Evolutionary conservation across 2,329 filamentous ascomycete genomes (phyloP).

Genomic region (Helotiales sp.): DNA sequence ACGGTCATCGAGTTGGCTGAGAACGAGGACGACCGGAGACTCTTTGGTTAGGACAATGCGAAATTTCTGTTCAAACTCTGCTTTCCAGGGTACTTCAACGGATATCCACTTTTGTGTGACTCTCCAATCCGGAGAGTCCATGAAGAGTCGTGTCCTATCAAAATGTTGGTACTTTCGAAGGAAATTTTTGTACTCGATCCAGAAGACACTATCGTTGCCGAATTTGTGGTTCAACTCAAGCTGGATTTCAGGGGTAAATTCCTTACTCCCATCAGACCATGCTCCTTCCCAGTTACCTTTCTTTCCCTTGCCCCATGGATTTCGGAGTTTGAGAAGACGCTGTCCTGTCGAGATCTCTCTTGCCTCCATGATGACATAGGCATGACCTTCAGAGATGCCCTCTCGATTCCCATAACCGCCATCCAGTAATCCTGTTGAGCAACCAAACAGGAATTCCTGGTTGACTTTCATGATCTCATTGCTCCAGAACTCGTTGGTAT

Average conservation of each 20-base stretch:
- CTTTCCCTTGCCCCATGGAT: slow-evolving; percentile 59
- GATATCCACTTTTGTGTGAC: slow-evolving; percentile 61
- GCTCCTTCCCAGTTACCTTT: slow-evolving; percentile 61
- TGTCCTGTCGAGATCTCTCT: slow-evolving; percentile 51
- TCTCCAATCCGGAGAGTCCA: slow-evolving; percentile 54
- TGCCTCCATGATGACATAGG: slow-evolving; percentile 62
- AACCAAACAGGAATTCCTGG: slow-evolving; percentile 77
- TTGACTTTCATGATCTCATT: slow-evolving; percentile 81
- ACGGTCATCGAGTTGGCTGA: slow-evolving; percentile 61
- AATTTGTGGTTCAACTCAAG: slow-evolving; percentile 59
- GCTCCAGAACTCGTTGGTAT: slow-evolving; percentile 81
- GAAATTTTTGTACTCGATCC: slow-evolving; percentile 63
- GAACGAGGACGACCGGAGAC: slow-evolving; percentile 57
- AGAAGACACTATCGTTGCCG: slow-evolving; percentile 62
- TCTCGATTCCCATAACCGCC: slow-evolving; percentile 60
- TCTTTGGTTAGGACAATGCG: slow-evolving; percentile 55
- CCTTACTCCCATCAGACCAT: slow-evolving; percentile 58
- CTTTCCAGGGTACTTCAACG: slow-evolving; percentile 61
- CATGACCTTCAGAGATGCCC: slow-evolving; percentile 58
- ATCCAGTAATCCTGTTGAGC: slow-evolving; percentile 62
- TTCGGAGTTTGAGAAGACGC: slow-evolving; percentile 57
- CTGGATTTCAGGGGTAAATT: slow-evolving; percentile 60
- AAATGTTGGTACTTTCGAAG: slow-evolving; percentile 62
- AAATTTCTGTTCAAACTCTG: slow-evolving; percentile 62
- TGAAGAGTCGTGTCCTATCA: slow-evolving; percentile 62